Base-by-base conservation (phyloP, 352 stramenopile species). In the Globisporangium sylvaticum region DNA sequence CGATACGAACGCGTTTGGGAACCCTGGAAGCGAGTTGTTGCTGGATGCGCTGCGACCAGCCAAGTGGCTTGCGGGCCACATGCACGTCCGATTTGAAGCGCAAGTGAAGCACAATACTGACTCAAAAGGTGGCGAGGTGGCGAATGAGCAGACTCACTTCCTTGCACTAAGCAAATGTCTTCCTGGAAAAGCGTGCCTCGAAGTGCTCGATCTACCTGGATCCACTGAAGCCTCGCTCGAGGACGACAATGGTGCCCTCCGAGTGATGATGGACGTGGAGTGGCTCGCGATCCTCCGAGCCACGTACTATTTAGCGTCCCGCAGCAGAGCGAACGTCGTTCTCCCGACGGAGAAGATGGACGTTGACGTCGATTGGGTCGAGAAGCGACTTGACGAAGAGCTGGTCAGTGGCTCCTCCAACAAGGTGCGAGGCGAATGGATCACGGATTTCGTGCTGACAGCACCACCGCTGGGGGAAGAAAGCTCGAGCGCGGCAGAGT, bases 101-200 rank as follows among this genome's bases (percentile, higher is more conserved):
- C 68, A 84, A 1, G 80, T 98, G 12, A 59, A 61, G 27, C 93
- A 98, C 69, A 24, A 9, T 37, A 22, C 15, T 39, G 58, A 6
- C 25, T 50, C 42, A 50, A 5, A 10, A 50, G 18, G 22, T 54
- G 12, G 8, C 0, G 29, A 37, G 32, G 12, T 64, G n/a, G 9
- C 1, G 12, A 66, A 24, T 7, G 31, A 61, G 98, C 94, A 27
- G 73, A 68, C 63, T 14, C 63, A 80, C 7, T 99, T 99, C 73
- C 71, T 98, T 20, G 93, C 88, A 22, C 72, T 99, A 14, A 94
- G 98, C 77, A 98, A 98, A 73, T 98, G 90, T 64, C 72, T 98
- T 27, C 92, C 83, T 32, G 75, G 82, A 32, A 71, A 90, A 46
- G 78, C 91, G 12, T 96, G 91, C 58, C 70, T 98, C 10, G 85